A percentile compares a stretch with the other conserved stretches of the same genome.
Conservation (phyloP, 2,329 filamentous ascomycete genomes). For the Alternaria sp. region DNA sequence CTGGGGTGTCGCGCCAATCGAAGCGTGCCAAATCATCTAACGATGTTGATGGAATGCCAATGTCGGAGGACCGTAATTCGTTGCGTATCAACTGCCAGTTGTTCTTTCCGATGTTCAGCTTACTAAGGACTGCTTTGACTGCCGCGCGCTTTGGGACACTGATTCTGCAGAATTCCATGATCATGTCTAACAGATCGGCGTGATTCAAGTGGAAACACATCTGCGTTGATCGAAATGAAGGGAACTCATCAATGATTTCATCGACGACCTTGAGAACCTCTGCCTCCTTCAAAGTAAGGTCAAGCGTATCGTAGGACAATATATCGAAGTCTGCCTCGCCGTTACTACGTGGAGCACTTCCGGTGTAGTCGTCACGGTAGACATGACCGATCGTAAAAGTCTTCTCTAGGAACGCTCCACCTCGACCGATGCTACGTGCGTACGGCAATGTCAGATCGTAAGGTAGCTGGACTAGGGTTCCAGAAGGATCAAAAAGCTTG, state of each 20-base stretch:
- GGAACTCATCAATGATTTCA: slow-evolving; percentile 83
- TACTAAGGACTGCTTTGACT: slow-evolving; percentile 84
- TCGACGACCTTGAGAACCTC: slow-evolving; percentile 94
- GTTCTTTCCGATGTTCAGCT: slow-evolving; percentile 79
- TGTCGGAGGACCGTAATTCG: slow-evolving; percentile 79
- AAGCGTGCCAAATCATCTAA: slow-evolving; percentile 89
- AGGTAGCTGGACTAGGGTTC: slow-evolving; percentile 90
- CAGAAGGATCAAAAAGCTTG: slow-evolving; percentile 79
- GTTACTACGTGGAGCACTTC: slow-evolving; percentile 80
- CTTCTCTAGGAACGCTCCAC: slow-evolving; percentile 69
- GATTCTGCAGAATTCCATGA: slow-evolving; percentile 91
- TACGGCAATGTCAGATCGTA: slow-evolving; percentile 91
- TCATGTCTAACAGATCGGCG: slow-evolving; percentile 79
- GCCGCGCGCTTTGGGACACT: slow-evolving; percentile 69
- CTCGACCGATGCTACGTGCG: slow-evolving; percentile 80
- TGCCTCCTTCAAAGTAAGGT: slow-evolving; percentile 87
- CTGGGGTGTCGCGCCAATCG: slow-evolving; percentile 81
- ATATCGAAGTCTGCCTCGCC: slow-evolving; percentile 97
- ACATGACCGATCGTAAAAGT: slow-evolving; percentile 88
- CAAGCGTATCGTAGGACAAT: slow-evolving; percentile 79
- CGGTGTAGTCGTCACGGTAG: slow-evolving; percentile 78
- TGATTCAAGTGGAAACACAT: slow-evolving; percentile 95
- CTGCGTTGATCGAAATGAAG: slow-evolving; percentile 70
- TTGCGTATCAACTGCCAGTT: slow-evolving; percentile 84
- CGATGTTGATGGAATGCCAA: slow-evolving; percentile 86